Percentiles rank a stretch among this genome's conserved stretches.
These are phyloP conservation scores for Sporothrix curviconia DNA, from an alignment of 2,329 filamentous ascomycete genomes.

Conservation along the genomic window DNA sequence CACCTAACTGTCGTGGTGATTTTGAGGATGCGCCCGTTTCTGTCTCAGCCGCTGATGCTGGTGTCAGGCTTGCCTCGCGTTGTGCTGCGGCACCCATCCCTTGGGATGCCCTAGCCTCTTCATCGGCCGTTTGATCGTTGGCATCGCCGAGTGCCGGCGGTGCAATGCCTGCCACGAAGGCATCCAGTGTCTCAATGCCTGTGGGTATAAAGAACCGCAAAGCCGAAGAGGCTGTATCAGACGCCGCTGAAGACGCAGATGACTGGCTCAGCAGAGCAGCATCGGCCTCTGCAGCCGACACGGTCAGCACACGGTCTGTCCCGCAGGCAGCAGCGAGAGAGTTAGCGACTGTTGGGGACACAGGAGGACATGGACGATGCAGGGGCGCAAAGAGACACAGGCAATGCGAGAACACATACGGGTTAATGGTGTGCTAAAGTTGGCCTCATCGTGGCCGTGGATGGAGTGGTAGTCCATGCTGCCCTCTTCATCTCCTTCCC, in stretches of 20 bases:
- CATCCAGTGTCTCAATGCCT: conserved; percentile 48
- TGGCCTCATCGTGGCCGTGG: conserved; percentile 55
- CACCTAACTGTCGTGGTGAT: conserved; percentile 40
- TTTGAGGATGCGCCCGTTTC: not conserved
- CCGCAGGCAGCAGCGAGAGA: too few relatives aligned
- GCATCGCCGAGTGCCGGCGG: conserved; percentile 2
- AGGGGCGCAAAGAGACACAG: not conserved
- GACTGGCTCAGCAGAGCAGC: conserved; percentile 13
- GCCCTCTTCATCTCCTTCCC: not conserved
- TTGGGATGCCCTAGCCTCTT: not conserved
- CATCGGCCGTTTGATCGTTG: not conserved
- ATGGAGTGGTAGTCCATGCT: conserved; percentile 54
- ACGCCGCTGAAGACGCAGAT: conserved; percentile 9
- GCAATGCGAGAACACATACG: conserved; percentile 35
- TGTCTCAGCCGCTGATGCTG: not conserved
- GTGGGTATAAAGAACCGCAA: conserved; percentile 42
- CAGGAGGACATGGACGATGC: not conserved
- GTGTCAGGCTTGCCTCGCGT: not conserved
- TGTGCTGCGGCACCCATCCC: not conserved
- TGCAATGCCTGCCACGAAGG: conserved; percentile 32
- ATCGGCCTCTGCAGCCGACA: conserved; percentile 66
- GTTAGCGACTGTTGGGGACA: too few relatives aligned
- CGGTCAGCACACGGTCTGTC: conserved; percentile 70
- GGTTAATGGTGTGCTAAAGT: conserved; percentile 49
- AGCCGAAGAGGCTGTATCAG: not conserved